These are phyloP conservation scores for Pseudozyma sp. DNA, from an alignment of 1,284 basidiomycete genomes.

Conservation along the genomic window DNA sequence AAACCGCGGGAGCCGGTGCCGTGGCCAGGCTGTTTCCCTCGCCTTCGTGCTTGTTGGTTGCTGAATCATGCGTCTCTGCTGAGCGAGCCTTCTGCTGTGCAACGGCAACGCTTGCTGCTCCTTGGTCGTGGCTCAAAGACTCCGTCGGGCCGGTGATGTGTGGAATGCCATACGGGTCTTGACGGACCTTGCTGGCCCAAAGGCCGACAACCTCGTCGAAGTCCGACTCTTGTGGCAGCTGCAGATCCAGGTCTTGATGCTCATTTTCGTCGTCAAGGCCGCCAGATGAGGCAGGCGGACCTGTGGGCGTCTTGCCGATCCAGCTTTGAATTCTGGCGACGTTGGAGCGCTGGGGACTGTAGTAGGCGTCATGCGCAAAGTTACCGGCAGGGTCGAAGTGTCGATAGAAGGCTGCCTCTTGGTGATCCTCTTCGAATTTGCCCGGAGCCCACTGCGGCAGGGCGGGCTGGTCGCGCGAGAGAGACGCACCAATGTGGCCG, in stretches of 20 bases:
- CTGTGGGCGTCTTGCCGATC: conserved; percentile 42
- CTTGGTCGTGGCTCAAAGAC: conserved; percentile 6
- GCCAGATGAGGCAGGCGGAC: conserved; percentile 15
- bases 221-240: conserved; percentile 21
- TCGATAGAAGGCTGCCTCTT: not conserved
- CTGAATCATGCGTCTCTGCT: not conserved
- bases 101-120: not conserved
- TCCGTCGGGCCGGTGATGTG: conserved; percentile 22
- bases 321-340: conserved; percentile 43
- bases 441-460: conserved; percentile 4
- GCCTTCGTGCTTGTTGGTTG: not conserved
- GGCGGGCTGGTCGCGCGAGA: not conserved
- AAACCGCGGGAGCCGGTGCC: conserved; percentile 16
- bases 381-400: not conserved
- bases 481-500: too few species aligned
- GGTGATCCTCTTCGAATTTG: not conserved
- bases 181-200: conserved; percentile 32
- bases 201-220: conserved; percentile 42
- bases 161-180: conserved; percentile 21
- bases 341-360: conserved; percentile 33
- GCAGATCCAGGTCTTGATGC: conserved; percentile 5
- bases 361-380: conserved; percentile 5
- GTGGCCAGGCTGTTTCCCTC: conserved; percentile 7
- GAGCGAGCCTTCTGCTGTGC: not conserved
- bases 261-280: conserved; percentile 24